Base-by-base conservation (phyloP, 2,329 filamentous ascomycete genomes). In the Fusarium sacchari region DNA sequence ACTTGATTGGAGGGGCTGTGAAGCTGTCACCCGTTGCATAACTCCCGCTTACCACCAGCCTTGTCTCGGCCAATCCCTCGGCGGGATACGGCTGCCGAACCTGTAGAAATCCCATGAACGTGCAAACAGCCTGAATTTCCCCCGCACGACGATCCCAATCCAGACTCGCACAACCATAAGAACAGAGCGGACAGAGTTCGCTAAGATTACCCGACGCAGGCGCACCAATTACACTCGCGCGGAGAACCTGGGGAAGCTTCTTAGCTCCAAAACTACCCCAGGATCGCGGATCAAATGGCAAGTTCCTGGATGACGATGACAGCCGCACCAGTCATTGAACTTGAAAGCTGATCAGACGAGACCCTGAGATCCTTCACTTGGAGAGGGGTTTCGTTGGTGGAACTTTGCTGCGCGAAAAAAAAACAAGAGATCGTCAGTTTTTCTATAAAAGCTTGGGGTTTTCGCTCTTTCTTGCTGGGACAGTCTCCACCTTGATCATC, bases 131-230 rank as follows among this genome's bases (percentile, higher is more conserved):
- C 53, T 60, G 60, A 62, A 62, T 40, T 74, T 65, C 71, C 71
- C 71, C 71, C 71, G 71, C 71, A 69, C 67, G 71, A 69, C 57
- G 71, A 73, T 73, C 71, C 28, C 59, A 73, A 69, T 65, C 67
- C 46, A 67, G 34, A 68, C 67, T 50, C 39, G 52, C 59, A 55
- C 60, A 73, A 42, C 67, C 47, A 64, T 53, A 32, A 55, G 17
- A 32, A 32, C 30, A 32, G 28, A 28, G 28, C 7, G 28, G 7
- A 28, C 46, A 47, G 46, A 55, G 32, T n/a, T 68, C 49, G 46
- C 56, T 60, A 67, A 49, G 57, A 72, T 67, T 63, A 74, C 58
- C 40, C 71, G 34, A 60, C 37, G 26, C 67, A 73, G 55, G 55
- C 71, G 71, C 71, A 55, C 71, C 71, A 73, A 73, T 73, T 7